phyloP scores from a whole-genome alignment of 139 green algal genomes.

The Chlorella vulgaris region DNA sequence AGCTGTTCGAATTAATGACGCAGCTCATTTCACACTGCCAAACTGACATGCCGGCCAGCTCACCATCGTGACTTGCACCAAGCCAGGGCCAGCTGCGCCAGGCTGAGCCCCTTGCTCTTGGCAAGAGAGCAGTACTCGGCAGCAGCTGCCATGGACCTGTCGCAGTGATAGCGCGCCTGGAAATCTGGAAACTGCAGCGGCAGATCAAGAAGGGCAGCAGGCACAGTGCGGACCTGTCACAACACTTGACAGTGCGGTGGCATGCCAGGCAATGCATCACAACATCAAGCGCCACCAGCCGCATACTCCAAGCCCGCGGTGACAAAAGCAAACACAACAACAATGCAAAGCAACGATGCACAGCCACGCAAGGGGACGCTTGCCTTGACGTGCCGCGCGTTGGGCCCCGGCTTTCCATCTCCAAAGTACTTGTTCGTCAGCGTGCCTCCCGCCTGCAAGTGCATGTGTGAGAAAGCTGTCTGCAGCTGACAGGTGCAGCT shows the following conservation, averaged over 20 bases:
- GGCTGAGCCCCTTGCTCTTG: slow-evolving; percentile 71
- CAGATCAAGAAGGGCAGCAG: not conserved
- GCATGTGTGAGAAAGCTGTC: not conserved
- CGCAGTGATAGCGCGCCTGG: slow-evolving; percentile 56
- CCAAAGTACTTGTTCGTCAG: slow-evolving; percentile 74
- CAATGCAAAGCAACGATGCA: no score
- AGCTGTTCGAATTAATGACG: no score
- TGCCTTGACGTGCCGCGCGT: slow-evolving; percentile 34
- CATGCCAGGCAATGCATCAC: no score
- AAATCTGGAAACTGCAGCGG: slow-evolving; percentile 40
- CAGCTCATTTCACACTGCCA: no score
- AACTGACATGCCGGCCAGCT: not conserved
- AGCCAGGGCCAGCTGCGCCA: slow-evolving; percentile 78
- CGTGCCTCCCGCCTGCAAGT: slow-evolving; percentile 35
- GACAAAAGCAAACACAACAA: no score
- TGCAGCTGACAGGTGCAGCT: not conserved
- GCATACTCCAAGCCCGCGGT: no score
- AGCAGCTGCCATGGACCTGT: slow-evolving; percentile 56
- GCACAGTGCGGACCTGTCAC: not conserved
- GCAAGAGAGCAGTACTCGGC: slow-evolving; percentile 72
- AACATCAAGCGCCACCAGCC: no score
- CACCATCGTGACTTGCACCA: slow-evolving; percentile 77
- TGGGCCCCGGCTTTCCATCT: slow-evolving; percentile 4
- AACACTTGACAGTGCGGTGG: no score
- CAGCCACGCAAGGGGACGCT: not conserved